These are phyloP conservation scores for Penicillium crustosum DNA, from an alignment of 2,329 filamentous ascomycete genomes.

Conservation along the genomic window DNA sequence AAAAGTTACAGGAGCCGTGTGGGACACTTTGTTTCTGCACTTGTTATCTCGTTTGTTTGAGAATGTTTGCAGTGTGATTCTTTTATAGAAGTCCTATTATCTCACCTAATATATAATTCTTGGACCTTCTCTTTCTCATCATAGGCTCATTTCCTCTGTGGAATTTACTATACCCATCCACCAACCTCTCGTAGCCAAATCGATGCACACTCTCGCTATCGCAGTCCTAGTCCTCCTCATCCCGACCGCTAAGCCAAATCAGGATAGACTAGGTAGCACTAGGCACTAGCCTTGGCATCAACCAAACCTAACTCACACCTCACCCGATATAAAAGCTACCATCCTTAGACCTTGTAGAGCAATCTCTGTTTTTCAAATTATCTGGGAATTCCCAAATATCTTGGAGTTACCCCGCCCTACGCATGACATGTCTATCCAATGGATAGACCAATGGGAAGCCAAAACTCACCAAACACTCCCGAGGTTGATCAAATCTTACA, in stretches of 20 bases:
- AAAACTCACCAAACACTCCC: not conserved
- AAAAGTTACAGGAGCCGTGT: constrained; percentile 13
- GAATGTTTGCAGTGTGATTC: constrained; percentile 8
- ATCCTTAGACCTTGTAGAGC: not conserved
- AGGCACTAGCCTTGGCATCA: not conserved
- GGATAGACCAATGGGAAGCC: not conserved
- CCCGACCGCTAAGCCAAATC: not conserved
- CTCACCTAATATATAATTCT: constrained; percentile 20
- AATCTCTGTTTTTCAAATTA: too few species aligned
- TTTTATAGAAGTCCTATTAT: constrained; percentile 10
- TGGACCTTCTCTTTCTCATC: not conserved
- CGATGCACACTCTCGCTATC: too few species aligned
- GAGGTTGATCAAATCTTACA: not conserved
- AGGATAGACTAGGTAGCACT: not conserved
- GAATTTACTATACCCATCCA: too few species aligned
- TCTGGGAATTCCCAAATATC: not conserved
- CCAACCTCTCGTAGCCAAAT: fast-evolving
- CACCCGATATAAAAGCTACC: not conserved
- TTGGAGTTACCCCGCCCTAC: not conserved
- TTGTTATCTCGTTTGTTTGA: constrained; percentile 14
- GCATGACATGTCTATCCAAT: not conserved
- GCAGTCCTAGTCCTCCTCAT: too few species aligned
- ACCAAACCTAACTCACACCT: not conserved
- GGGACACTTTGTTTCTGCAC: constrained; percentile 15
- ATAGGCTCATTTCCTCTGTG: too few species aligned